A percentile compares a stretch with the other conserved stretches of the same genome.
Evolutionary conservation across 2,329 filamentous ascomycete genomes (phyloP).

Genomic region (Sporothrix humicola): DNA sequence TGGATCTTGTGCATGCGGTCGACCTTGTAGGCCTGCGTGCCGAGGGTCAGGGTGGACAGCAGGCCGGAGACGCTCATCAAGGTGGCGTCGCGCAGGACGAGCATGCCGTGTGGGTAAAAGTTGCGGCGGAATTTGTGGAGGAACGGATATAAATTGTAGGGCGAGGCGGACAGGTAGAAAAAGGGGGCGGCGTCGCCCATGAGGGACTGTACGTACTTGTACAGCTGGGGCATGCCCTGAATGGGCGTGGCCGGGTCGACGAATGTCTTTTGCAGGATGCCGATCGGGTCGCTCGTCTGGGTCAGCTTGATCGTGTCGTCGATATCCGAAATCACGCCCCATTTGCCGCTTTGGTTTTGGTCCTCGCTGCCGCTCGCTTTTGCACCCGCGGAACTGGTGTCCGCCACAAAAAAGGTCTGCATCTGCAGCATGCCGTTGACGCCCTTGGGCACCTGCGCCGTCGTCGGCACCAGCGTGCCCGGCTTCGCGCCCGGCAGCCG

Average conservation of each 20-base stretch:
- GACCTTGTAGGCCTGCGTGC: conserved; percentile 85
- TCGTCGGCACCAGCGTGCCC: conserved; percentile 54
- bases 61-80: conserved; percentile 86
- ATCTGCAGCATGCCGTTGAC: conserved; percentile 64
- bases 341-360: conserved; percentile 70
- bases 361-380: no score
- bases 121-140: conserved; percentile 73
- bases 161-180: conserved; percentile 93
- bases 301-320: conserved; percentile 97
- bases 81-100: conserved; percentile 82
- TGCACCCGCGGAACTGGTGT: conserved; percentile 42
- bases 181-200: conserved; percentile 61
- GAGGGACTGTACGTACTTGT: conserved; percentile 65
- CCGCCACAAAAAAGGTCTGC: conserved; percentile 73
- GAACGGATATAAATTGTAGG: conserved; percentile 93
- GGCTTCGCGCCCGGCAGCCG: conserved; percentile 55
- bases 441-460: conserved; percentile 57
- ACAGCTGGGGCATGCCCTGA: conserved; percentile 83
- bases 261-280: conserved; percentile 85
- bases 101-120: conserved; percentile 76
- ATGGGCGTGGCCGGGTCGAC: conserved; percentile 74
- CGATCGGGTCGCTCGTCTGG: conserved; percentile 76
- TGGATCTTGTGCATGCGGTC: conserved; percentile 79
- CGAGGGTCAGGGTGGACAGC: conserved; percentile 76
- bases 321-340: conserved; percentile 86